phyloP scores from a whole-genome alignment of 768 basidiomycete genomes.

The Kwoniella dejecticola region DNA sequence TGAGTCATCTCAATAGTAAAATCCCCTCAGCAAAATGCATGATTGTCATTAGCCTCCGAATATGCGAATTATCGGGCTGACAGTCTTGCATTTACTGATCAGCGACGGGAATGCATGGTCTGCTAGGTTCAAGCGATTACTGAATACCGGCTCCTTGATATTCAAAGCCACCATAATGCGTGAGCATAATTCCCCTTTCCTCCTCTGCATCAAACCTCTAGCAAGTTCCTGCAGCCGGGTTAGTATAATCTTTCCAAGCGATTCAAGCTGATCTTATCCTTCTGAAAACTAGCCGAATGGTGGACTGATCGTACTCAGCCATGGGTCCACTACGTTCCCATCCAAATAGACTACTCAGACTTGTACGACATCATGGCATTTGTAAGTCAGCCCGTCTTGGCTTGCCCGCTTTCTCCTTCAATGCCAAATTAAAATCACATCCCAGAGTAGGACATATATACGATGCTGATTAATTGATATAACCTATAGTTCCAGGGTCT shows the following conservation, averaged over 20 bases:
- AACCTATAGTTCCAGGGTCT: slow-evolving; percentile 38
- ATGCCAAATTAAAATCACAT: too few relatives aligned
- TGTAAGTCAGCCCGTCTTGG: too few relatives aligned
- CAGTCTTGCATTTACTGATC: not conserved
- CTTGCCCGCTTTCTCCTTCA: too few relatives aligned
- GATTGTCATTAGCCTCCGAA: not conserved
- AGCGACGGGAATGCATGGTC: slow-evolving; percentile 55
- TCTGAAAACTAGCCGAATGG: slow-evolving; percentile 39
- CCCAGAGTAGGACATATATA: slow-evolving; percentile 8
- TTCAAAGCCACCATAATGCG: slow-evolving; percentile 54
- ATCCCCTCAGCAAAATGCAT: not conserved
- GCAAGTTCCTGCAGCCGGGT: too few relatives aligned
- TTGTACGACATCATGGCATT: slow-evolving; percentile 47
- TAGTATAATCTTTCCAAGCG: too few relatives aligned
- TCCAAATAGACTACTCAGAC: slow-evolving; percentile 51
- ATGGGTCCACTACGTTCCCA: slow-evolving; percentile 54
- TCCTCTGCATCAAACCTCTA: too few relatives aligned
- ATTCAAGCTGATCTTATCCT: not conserved
- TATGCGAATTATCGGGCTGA: too few relatives aligned
- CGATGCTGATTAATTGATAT: not conserved
- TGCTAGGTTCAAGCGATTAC: slow-evolving; percentile 49
- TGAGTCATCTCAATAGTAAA: slow-evolving; percentile 21
- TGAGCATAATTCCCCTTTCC: too few relatives aligned
- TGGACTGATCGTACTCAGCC: slow-evolving; percentile 55
- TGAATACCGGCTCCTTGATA: slow-evolving; percentile 44